A percentile compares a stretch with the other conserved stretches of the same genome.
phyloP scores from a whole-genome alignment of 805 yeast genomes.

The Saccharomycopsis malanga region DNA sequence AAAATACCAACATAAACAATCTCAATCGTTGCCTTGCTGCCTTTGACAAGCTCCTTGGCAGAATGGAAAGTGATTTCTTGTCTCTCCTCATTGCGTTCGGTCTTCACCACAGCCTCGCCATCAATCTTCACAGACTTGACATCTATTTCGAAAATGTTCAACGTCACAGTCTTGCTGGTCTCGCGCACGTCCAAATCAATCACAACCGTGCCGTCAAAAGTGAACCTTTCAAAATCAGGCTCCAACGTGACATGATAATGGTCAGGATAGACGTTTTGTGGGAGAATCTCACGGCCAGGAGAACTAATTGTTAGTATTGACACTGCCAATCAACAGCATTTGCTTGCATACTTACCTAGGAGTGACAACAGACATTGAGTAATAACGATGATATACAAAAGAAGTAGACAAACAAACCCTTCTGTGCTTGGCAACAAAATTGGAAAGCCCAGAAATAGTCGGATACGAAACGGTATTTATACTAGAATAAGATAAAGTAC shows the following conservation, averaged over 20 bases:
- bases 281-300: constrained; percentile 38
- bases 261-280: constrained; percentile 58
- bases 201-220: constrained; percentile 47
- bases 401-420: too few relatives aligned
- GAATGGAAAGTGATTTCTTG: constrained; percentile 63
- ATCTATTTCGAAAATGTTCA: constrained; percentile 63
- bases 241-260: constrained; percentile 66
- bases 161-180: constrained; percentile 37
- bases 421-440: too few relatives aligned
- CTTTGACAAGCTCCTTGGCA: constrained; percentile 34
- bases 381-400: too few relatives aligned
- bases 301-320: background rate
- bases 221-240: constrained; percentile 54
- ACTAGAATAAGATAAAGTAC: too few relatives aligned
- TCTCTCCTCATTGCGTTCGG: constrained; percentile 40
- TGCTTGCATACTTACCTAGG: background rate
- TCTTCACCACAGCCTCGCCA: constrained; percentile 36
- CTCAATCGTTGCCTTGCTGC: constrained; percentile 37
- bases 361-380: background rate
- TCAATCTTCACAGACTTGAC: constrained; percentile 41
- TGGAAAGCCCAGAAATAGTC: too few relatives aligned
- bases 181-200: constrained; percentile 51
- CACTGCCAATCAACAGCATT: too few relatives aligned
- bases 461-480: too few relatives aligned
- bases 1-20: constrained; percentile 54